Conservation (phyloP, 306 rosid genomes). For the Inga leiocalycina region DNA sequence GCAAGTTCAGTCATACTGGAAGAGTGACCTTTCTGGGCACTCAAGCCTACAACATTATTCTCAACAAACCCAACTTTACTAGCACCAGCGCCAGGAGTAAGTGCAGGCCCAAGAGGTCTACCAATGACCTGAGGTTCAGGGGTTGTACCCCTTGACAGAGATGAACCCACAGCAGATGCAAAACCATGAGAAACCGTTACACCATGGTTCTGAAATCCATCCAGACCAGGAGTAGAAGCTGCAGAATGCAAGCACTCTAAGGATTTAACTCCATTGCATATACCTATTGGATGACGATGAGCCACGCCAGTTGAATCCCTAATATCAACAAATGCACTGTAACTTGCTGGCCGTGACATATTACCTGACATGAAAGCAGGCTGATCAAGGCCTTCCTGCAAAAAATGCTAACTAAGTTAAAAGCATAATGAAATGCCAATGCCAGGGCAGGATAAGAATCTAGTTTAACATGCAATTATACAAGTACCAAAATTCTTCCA, state of each 20-base stretch:
- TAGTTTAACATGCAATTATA: slow-evolving; percentile 21
- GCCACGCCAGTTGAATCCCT: slow-evolving; percentile 47
- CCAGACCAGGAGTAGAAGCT: slow-evolving; percentile 51
- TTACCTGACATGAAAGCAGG: slow-evolving; percentile 62
- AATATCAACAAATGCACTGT: slow-evolving; percentile 65
- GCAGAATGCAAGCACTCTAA: slow-evolving; percentile 63
- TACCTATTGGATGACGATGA: slow-evolving; percentile 45
- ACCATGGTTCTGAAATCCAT: slow-evolving; percentile 66
- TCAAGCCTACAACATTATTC: slow-evolving; percentile 51
- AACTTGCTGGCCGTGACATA: slow-evolving; percentile 68
- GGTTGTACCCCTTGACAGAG: slow-evolving; percentile 69
- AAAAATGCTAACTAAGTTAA: slow-evolving; percentile 38
- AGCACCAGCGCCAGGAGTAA: slow-evolving; percentile 65
- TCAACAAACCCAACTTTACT: slow-evolving; percentile 56
- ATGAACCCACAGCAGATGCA: slow-evolving; percentile 59
- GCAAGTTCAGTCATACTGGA: slow-evolving; percentile 59
- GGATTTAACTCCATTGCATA: slow-evolving; percentile 53
- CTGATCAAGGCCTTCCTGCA: slow-evolving; percentile 83
- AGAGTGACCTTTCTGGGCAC: slow-evolving; percentile 54
- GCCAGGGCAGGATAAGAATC: slow-evolving; percentile 25
- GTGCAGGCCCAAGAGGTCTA: slow-evolving; percentile 59
- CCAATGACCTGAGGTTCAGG: slow-evolving; percentile 80
- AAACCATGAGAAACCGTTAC: slow-evolving; percentile 51
- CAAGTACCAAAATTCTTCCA: slow-evolving; percentile 21
- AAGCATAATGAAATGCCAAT: slow-evolving; percentile 24